Percentiles rank a stretch among this genome's conserved stretches.
phyloP scores from a whole-genome alignment of 805 yeast genomes.

The Candida pini region DNA sequence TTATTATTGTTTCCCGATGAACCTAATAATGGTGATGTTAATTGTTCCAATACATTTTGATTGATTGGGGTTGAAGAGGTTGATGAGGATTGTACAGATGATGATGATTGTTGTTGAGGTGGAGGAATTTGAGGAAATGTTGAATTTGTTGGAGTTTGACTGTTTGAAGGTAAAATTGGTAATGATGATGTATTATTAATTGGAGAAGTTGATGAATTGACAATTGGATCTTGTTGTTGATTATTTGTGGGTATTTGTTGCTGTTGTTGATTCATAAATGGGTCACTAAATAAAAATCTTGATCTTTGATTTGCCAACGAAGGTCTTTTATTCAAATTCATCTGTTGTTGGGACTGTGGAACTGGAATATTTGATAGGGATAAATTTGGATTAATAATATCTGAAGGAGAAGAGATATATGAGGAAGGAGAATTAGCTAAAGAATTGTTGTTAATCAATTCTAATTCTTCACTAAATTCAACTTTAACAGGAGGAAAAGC shows the following conservation, averaged over 20 bases:
- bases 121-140: not conserved
- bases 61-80: conserved; percentile 9
- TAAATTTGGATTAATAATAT: conserved; percentile 11
- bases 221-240: conserved; percentile 3
- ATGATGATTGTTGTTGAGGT: conserved; percentile 4
- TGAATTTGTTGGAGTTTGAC: conserved; percentile 1
- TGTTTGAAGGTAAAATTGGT: conserved; percentile 6
- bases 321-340: conserved; percentile 52
- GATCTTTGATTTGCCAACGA: conserved; percentile 55
- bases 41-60: conserved; percentile 15
- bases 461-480: conserved; percentile 29
- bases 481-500: conserved; percentile 35
- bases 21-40: conserved; percentile 19
- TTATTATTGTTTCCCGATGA: conserved; percentile 38
- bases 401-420: conserved; percentile 12
- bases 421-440: conserved; percentile 12
- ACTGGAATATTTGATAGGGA: conserved; percentile 4
- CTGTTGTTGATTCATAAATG: conserved; percentile 29
- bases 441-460: conserved; percentile 6
- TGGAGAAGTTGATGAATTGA: conserved; percentile 2
- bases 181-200: conserved; percentile 8
- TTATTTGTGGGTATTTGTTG: conserved; percentile 1
- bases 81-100: conserved; percentile 4
- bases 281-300: conserved; percentile 67
- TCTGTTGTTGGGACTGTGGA: conserved; percentile 15